Evolutionary conservation across 2,329 filamentous ascomycete species (phyloP).

Genomic region (Cytospora schulzeri): DNA sequence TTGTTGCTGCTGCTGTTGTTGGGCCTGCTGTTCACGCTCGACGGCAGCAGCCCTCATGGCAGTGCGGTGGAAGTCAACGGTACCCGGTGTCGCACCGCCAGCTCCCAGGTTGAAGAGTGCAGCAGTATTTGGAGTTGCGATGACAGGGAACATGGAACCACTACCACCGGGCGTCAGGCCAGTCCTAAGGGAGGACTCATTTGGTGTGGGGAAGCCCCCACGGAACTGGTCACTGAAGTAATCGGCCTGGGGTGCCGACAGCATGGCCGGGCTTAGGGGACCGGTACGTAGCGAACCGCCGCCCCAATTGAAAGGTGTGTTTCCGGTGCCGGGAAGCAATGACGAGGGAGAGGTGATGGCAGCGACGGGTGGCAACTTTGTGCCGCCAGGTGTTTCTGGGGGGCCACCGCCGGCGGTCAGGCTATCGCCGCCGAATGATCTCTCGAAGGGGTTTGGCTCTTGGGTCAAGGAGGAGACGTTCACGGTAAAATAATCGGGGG

Average conservation of each 20-base stretch:
- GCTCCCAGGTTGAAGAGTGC: constrained; percentile 78
- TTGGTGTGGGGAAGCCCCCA: constrained; percentile 88
- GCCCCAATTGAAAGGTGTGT: constrained; percentile 77
- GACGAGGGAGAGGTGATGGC: constrained; percentile 88
- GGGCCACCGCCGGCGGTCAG: constrained; percentile 17
- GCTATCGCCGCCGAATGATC: constrained; percentile 73
- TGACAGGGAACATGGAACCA: constrained; percentile 92
- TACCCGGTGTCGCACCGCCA: constrained; percentile 84
- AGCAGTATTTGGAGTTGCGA: constrained; percentile 83
- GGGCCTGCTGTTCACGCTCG: constrained; percentile 53
- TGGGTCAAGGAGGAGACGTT: constrained; percentile 64
- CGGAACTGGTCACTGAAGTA: constrained; percentile 85
- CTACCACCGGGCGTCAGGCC: constrained; percentile 92
- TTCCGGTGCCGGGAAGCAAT: constrained; percentile 72
- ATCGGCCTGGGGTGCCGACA: constrained; percentile 81
- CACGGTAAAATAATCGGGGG: constrained; percentile 70
- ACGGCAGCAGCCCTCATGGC: constrained; percentile 78
- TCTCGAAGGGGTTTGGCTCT: constrained; percentile 96
- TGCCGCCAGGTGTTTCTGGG: constrained; percentile 79
- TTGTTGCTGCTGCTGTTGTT: constrained; percentile 41
- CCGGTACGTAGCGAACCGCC: constrained; percentile 85
- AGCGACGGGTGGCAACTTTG: constrained; percentile 85
- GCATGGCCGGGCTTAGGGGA: constrained; percentile 94
- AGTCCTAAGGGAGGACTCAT: constrained; percentile 91
- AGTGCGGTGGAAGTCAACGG: constrained; percentile 91